A percentile compares a stretch with the other conserved stretches of the same genome.
Conservation (phyloP, 805 yeast species). For the Metschnikowia cerradonensis region DNA sequence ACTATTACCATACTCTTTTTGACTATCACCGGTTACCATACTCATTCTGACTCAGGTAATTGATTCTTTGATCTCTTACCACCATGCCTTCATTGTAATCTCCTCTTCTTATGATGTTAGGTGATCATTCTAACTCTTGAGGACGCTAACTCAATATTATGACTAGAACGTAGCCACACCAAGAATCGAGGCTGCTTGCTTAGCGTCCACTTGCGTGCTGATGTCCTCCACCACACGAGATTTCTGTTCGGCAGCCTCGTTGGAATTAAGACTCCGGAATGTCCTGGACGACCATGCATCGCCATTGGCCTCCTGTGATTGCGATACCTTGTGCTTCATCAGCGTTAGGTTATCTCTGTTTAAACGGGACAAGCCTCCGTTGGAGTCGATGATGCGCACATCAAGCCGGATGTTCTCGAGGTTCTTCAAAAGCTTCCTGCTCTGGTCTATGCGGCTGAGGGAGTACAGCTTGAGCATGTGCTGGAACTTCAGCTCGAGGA, state of each 20-base stretch:
- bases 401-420: slow-evolving; percentile 71
- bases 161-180: slow-evolving; percentile 70
- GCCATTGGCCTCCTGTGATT: slow-evolving; percentile 39
- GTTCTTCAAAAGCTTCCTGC: slow-evolving; percentile 70
- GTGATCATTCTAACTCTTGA: no score
- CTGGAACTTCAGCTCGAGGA: slow-evolving; percentile 55
- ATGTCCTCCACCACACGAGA: slow-evolving; percentile 6
- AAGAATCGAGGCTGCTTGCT: slow-evolving; percentile 74
- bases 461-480: slow-evolving; percentile 55
- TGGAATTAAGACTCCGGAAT: slow-evolving; percentile 29
- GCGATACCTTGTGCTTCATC: slow-evolving; percentile 39
- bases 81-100: background rate
- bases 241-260: slow-evolving; percentile 24
- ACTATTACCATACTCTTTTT: no score
- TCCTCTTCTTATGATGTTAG: no score
- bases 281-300: slow-evolving; percentile 44
- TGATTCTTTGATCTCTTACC: background rate
- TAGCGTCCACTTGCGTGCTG: slow-evolving; percentile 59
- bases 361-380: slow-evolving; percentile 77
- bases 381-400: slow-evolving; percentile 67
- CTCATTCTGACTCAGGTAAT: background rate
- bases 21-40: no score
- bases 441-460: slow-evolving; percentile 75
- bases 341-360: slow-evolving; percentile 65
- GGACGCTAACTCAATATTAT: background rate